These are phyloP conservation scores for Catharanthus roseus DNA, from an alignment of 257 asterid genomes.

Conservation along the genomic window DNA sequence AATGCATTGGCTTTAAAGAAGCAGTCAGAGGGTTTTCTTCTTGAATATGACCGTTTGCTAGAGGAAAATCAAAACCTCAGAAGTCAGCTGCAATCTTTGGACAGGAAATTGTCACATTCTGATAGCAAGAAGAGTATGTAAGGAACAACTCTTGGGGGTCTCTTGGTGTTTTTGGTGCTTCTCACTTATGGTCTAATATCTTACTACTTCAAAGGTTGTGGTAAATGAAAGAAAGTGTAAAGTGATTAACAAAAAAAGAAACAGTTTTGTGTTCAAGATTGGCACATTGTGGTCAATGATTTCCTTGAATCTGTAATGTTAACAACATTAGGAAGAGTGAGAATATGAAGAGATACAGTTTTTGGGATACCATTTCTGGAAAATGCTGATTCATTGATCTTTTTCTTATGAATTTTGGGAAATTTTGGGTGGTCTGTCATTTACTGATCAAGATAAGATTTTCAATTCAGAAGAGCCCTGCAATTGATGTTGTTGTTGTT, in stretches of 20 bases:
- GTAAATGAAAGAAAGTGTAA: background rate
- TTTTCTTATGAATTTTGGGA: background rate
- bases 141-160: slow-evolving; percentile 12
- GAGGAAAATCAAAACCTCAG: slow-evolving; percentile 82
- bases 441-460: background rate
- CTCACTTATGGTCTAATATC: background rate
- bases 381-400: slow-evolving; percentile 3
- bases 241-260: background rate
- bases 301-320: background rate
- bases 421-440: background rate
- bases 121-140: slow-evolving; percentile 67
- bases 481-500: background rate
- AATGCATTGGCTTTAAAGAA: slow-evolving; percentile 67
- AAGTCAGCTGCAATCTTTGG: slow-evolving; percentile 66
- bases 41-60: slow-evolving; percentile 77
- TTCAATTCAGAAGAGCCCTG: background rate
- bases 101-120: slow-evolving; percentile 54
- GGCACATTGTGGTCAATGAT: background rate
- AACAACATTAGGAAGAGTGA: background rate
- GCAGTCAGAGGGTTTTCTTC: slow-evolving; percentile 86
- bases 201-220: background rate
- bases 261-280: background rate
- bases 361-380: background rate
- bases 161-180: background rate
- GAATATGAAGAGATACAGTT: background rate